These are phyloP conservation scores for Sporothrix schenckii DNA, from an alignment of 2,329 filamentous ascomycete genomes.

Conservation along the genomic window DNA sequence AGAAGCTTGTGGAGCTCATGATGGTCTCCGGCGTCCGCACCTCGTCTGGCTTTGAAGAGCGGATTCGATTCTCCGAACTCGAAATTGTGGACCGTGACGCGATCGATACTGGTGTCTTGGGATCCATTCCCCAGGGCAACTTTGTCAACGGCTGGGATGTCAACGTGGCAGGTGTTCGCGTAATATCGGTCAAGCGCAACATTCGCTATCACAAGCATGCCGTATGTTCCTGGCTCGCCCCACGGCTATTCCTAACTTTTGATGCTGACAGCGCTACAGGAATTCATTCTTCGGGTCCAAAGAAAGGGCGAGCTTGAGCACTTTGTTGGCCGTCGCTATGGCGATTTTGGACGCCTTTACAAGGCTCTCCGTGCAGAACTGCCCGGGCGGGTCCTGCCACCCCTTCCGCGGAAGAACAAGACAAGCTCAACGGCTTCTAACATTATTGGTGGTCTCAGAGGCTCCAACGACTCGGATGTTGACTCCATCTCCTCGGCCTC, in stretches of 20 bases:
- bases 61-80: constrained; percentile 94
- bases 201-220: constrained; percentile 90
- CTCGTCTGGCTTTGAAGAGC: constrained; percentile 94
- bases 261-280: constrained; percentile 50
- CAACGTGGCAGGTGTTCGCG: constrained; percentile 87
- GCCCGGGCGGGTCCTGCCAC: constrained; percentile 84
- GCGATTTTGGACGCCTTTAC: constrained; percentile 81
- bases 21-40: constrained; percentile 98
- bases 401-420: constrained; percentile 91
- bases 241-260: neutral
- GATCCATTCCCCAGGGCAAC: constrained; percentile 87
- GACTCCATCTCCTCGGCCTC: constrained; percentile 82
- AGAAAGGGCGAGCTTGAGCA: constrained; percentile 72
- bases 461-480: constrained; percentile 70
- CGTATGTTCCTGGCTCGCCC: constrained; percentile 52
- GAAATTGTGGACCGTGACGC: constrained; percentile 93
- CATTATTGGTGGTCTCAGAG: constrained; percentile 56
- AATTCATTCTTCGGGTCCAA: constrained; percentile 88
- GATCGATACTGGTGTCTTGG: constrained; percentile 84
- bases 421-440: constrained; percentile 67
- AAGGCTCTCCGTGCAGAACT: constrained; percentile 80
- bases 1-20: constrained; percentile 97
- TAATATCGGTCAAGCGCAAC: constrained; percentile 79
- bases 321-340: constrained; percentile 83
- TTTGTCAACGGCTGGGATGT: constrained; percentile 96